Base-by-base conservation (phyloP, 345 rosid species). In the Heritiera littoralis region DNA sequence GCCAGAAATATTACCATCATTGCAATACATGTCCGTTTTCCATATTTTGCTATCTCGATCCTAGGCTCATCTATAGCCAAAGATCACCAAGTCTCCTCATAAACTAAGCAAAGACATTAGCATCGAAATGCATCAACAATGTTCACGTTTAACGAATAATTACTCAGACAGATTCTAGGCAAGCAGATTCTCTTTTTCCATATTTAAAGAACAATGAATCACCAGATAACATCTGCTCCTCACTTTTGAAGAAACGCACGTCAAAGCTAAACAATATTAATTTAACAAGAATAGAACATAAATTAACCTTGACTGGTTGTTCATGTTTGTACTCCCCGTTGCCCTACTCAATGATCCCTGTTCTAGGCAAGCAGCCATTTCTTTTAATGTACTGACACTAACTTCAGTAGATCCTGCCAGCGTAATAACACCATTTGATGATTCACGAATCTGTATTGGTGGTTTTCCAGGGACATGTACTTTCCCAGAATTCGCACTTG, bases 241-340 rank as follows among this genome's bases (percentile, higher is more conserved):
- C 48, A 80, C 28, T n/a, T 20, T 17, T 38, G 15, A 35, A 49
- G 59, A 76, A 70, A 55, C 54, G 45, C 23, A 64, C 23, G 4
- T 30, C 23, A 68, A 41, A 45, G 5, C 12, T 3, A 13, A 70
- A 72, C 45, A n/a, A 43, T 43, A n/a, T 2, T 43, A 67, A 17
- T 14, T 63, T 76, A 15, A 61, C 43, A 32, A 61, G 40, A 77
- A 20, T 7, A 30, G 67, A 66, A 54, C 35, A 30, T 61, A 81
- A 60, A 66, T 68, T 81, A 77, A 95, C 99, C 99, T 96, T 32
- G 99, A 96, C 79, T 92, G 97, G 79, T 92, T 94, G 86, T 96
- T 96, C 99, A 94, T 96, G 87, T 96, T 96, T 78, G 99, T 96
- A 80, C 99, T 92, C 46, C 98, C 99, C 1, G 99, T 96, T 81